Conservation (phyloP, 192 early-diverging fungal species). For the Haplosporangium gracile region DNA sequence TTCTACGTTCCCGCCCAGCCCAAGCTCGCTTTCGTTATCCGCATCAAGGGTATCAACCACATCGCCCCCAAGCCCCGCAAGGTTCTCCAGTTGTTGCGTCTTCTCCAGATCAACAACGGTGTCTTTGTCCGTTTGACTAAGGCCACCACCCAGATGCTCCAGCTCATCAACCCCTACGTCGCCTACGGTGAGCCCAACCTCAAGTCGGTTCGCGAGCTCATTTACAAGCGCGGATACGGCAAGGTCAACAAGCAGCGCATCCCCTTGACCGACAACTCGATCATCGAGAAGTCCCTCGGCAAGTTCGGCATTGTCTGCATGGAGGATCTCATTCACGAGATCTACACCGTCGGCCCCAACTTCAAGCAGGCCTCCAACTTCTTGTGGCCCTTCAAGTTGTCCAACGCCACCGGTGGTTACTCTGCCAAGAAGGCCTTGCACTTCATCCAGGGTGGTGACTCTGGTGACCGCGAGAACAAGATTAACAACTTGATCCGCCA, state of each 20-base stretch:
- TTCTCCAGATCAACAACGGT: constrained; percentile 99
- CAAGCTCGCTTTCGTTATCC: constrained; percentile 98
- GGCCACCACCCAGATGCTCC: constrained; percentile 98
- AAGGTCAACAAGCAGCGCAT: constrained; percentile 99
- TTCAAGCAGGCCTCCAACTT: constrained; percentile 99
- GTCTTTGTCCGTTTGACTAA: constrained; percentile 96
- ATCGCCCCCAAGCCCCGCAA: constrained; percentile 99
- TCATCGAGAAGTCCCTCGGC: constrained; percentile 94
- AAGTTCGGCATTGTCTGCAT: constrained; percentile 97
- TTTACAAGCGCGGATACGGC: constrained; percentile 99
- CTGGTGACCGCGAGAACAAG: constrained; percentile 95
- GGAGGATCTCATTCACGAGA: constrained; percentile 99
- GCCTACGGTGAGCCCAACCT: constrained; percentile 96
- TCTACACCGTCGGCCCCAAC: constrained; percentile 98
- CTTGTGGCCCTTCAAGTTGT: constrained; percentile 99
- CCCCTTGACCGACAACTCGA: constrained; percentile 95
- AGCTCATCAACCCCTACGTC: constrained; percentile 96
- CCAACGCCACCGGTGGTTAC: constrained; percentile 98
- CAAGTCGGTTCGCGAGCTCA: constrained; percentile 98
- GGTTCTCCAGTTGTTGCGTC: constrained; percentile 98
- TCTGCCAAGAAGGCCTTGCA: constrained; percentile 92
- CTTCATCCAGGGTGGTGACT: constrained; percentile 99
- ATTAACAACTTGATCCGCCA: constrained; percentile 97
- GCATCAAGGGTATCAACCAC: constrained; percentile 99
- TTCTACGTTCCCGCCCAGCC: constrained; percentile 97